Conservation (phyloP, 2,329 filamentous ascomycete genomes). For the Fusarium oligoseptatum region DNA sequence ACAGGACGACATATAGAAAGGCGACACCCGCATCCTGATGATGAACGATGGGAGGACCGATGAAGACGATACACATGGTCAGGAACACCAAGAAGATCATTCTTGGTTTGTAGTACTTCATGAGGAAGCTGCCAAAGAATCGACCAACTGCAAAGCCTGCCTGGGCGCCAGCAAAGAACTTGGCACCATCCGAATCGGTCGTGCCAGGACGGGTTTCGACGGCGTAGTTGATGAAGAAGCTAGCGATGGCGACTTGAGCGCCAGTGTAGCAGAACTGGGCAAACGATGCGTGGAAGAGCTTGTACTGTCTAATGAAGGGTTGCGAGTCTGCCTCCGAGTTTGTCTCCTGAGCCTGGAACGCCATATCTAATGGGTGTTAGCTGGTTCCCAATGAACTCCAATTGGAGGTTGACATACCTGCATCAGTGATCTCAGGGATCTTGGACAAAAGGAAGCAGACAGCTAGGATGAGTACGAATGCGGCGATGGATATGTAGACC, state of each 20-base stretch:
- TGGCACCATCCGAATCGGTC: conserved; percentile 66
- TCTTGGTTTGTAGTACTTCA: conserved; percentile 76
- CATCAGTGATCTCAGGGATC: conserved; percentile 77
- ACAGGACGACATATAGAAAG: conserved; percentile 78
- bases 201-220: conserved; percentile 70
- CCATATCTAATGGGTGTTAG: conserved; percentile 67
- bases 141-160: conserved; percentile 79
- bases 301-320: conserved; percentile 78
- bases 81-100: conserved; percentile 77
- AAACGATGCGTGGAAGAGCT: conserved; percentile 80
- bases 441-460: conserved; percentile 74
- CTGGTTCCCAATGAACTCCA: rapidly evolving
- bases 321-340: conserved; percentile 68
- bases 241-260: conserved; percentile 75
- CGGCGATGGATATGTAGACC: conserved; percentile 80
- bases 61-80: conserved; percentile 73
- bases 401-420: conserved; percentile 45
- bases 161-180: conserved; percentile 81
- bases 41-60: conserved; percentile 62
- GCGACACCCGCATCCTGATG: conserved; percentile 62
- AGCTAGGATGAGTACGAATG: conserved; percentile 77
- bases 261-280: conserved; percentile 86
- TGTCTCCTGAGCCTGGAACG: conserved; percentile 67
- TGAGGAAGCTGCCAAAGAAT: conserved; percentile 75
- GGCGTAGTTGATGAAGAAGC: conserved; percentile 82